These are phyloP conservation scores for Cyberlindnera amylophila DNA, from an alignment of 805 yeast genomes.

Conservation along the genomic window DNA sequence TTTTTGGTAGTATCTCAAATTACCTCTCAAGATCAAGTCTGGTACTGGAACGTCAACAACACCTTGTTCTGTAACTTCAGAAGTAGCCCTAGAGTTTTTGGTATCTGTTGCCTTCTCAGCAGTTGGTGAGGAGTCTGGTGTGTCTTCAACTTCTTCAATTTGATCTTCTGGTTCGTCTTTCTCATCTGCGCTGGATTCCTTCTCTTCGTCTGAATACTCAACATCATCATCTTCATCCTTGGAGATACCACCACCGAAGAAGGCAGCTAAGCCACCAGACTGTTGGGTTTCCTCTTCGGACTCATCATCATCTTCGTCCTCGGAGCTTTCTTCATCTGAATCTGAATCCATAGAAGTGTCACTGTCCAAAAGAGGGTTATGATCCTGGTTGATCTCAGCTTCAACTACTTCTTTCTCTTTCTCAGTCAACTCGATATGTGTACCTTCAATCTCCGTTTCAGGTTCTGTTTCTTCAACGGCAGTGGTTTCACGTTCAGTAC, in stretches of 20 bases:
- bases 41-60: conserved; percentile 79
- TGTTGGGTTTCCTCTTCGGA: conserved; percentile 16
- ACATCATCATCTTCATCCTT: conserved; percentile 34
- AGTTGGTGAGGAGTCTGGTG: conserved; percentile 37
- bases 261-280: conserved; percentile 30
- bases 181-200: conserved; percentile 17
- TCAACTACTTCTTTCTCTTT: conserved; percentile 27
- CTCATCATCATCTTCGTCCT: conserved; percentile 21
- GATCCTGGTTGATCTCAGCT: conserved; percentile 23
- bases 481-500: conserved; percentile 17
- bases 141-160: conserved; percentile 23
- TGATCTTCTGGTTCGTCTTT: conserved; percentile 12
- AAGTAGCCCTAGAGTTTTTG: conserved; percentile 13
- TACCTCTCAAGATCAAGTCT: conserved; percentile 65
- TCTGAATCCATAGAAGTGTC: conserved; percentile 33
- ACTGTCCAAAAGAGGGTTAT: conserved; percentile 20
- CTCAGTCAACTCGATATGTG: conserved; percentile 20
- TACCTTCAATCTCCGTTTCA: conserved; percentile 22
- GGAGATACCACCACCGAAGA: conserved; percentile 33
- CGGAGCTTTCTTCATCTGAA: conserved; percentile 25
- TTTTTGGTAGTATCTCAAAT: conserved; percentile 84
- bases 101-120: conserved; percentile 16
- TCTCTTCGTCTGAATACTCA: conserved; percentile 26
- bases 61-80: conserved; percentile 28
- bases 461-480: conserved; percentile 22